Base-by-base conservation (phyloP, 495 filamentous ascomycete genomes). In the Opeltia flavorubescens region DNA sequence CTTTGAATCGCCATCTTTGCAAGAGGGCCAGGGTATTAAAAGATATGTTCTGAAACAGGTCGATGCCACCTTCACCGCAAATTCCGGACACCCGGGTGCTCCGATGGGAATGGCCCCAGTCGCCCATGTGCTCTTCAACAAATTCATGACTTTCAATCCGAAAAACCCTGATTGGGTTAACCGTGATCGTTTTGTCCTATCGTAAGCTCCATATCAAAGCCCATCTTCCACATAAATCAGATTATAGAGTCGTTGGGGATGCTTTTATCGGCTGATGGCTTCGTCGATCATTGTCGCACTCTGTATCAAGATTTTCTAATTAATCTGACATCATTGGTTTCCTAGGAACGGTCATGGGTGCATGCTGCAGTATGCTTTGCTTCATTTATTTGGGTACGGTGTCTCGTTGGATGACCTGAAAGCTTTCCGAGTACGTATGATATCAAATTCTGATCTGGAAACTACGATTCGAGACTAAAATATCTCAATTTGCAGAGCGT, bases 31-130 rank as follows among this genome's bases (percentile, higher is more conserved):
- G n/a, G n/a, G n/a, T n/a, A n/a, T n/a, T n/a, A n/a, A n/a, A n/a
- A n/a, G n/a, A n/a, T n/a, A n/a, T n/a, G n/a, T n/a, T n/a, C n/a
- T n/a, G n/a, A 33, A 55, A 47, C 59, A 98, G 91, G 83, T 87
- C 73, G 91, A 99, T 95, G 93, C 89, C 62, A 94, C 88, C 63
- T 80, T 81, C 65, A 78, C 83, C 62, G 85, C 89, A 59, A 96
- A 96, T 75, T 95, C 89, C 54, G 91, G 91, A 61, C 91, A 99
- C 72, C 91, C 91, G 62, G 91, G 91, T 74, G 91, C 91, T 58
- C 91, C 91, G 56, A 99, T 99, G 89, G 89, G 89, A 70, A 86
- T 98, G 91, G 91, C 91, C 59, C 91, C 93, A 39, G 79, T 89
- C 58, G 79, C 91, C 66, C 91, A 99, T 76, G 84, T 99, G 60